A percentile compares a stretch with the other conserved stretches of the same genome.
These are phyloP conservation scores for Cytospora piceae DNA, from an alignment of 2,329 filamentous ascomycete genomes.

Conservation along the genomic window DNA sequence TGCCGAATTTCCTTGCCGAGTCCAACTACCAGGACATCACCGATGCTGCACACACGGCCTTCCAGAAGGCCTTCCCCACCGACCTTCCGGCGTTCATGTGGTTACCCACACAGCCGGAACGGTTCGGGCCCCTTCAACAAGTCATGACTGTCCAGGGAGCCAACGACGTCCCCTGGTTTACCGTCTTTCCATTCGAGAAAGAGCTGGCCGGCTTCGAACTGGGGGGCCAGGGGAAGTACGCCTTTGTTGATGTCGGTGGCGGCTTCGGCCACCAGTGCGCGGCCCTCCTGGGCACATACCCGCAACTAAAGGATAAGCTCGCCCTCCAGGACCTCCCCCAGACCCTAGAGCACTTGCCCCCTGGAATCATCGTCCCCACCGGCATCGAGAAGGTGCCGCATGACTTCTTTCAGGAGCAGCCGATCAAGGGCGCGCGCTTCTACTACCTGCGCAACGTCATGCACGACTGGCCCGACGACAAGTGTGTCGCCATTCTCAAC, in stretches of 20 bases:
- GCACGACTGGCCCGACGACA: conserved; percentile 44
- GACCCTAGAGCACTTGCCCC: neutral
- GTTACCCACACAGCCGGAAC: conserved; percentile 33
- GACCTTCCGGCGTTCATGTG: conserved; percentile 34
- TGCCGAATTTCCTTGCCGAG: conserved; percentile 33
- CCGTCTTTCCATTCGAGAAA: conserved; percentile 33
- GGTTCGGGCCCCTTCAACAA: conserved; percentile 32
- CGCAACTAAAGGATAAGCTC: conserved; percentile 4
- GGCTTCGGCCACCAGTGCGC: conserved; percentile 32
- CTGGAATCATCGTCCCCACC: neutral
- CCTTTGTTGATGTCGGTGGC: conserved; percentile 24
- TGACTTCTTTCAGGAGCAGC: conserved; percentile 37
- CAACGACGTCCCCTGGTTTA: conserved; percentile 32
- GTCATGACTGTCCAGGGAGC: conserved; percentile 36
- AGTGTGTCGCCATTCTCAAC: conserved; percentile 40
- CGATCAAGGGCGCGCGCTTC: conserved; percentile 37
- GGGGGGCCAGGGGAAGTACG: neutral
- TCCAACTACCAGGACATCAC: conserved; percentile 34
- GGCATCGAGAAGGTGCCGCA: conserved; percentile 31
- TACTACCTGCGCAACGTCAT: conserved; percentile 46
- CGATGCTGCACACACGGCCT: conserved; percentile 32
- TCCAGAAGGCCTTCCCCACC: conserved; percentile 37
- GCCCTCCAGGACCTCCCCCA: conserved; percentile 22
- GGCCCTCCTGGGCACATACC: conserved; percentile 7
- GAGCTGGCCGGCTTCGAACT: conserved; percentile 11